These are phyloP conservation scores for Floccularia luteovirens DNA, from an alignment of 768 basidiomycete species.

Conservation along the genomic window DNA sequence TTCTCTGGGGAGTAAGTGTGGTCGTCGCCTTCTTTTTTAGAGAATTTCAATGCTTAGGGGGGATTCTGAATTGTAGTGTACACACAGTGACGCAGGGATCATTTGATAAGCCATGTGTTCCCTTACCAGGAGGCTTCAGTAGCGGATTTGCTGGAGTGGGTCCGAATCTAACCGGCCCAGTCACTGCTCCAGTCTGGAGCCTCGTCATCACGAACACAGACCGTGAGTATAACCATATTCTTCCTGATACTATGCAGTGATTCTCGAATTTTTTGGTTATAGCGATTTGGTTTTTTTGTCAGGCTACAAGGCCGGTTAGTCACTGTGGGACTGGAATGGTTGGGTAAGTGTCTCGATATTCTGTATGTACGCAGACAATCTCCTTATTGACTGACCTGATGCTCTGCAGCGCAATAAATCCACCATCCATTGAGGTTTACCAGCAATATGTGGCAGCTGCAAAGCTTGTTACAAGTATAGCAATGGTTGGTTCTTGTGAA, in stretches of 20 bases:
- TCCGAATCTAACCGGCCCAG: slow-evolving; percentile 9
- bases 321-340: slow-evolving; percentile 34
- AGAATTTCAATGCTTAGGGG: neutral
- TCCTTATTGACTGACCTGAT: neutral
- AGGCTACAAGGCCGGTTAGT: slow-evolving; percentile 20
- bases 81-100: slow-evolving; percentile 34
- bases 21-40: neutral
- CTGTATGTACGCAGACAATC: neutral
- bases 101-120: slow-evolving; percentile 28
- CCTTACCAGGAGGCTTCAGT: slow-evolving; percentile 31
- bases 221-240: slow-evolving; percentile 12
- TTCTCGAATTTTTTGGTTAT: neutral
- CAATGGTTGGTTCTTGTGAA: slow-evolving; percentile 13
- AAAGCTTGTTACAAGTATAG: slow-evolving; percentile 15
- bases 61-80: slow-evolving; percentile 10
- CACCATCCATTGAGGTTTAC: slow-evolving; percentile 18
- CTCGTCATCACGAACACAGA: slow-evolving; percentile 23
- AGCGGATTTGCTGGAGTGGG: slow-evolving; percentile 20
- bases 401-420: slow-evolving; percentile 25
- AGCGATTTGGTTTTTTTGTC: slow-evolving; percentile 32
- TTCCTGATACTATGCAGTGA: slow-evolving; percentile 1
- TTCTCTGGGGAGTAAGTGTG: slow-evolving; percentile 27
- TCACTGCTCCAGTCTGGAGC: slow-evolving; percentile 24
- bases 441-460: slow-evolving; percentile 18
- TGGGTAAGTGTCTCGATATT: slow-evolving; percentile 17